Evolutionary conservation across 2,329 filamentous ascomycete genomes (phyloP), one percentile per base, ranked within the genome.

Genomic region (Alternaria atra): DNA sequence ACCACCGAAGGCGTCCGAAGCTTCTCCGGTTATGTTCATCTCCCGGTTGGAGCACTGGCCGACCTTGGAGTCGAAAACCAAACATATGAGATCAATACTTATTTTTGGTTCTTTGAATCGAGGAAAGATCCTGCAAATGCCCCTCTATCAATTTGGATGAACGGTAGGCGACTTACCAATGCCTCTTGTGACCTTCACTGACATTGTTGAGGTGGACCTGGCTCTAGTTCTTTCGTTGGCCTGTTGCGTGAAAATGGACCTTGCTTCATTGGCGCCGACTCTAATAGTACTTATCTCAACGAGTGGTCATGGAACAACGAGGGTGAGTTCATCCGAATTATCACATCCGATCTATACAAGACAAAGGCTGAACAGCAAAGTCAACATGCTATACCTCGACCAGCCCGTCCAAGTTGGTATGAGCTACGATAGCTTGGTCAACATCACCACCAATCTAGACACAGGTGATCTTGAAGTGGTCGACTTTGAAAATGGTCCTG

Each of bases 91-190:
- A 85, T 86, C 59, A 86, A 86, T 66, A 87, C 84, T 25, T 89
- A 88, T 73, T 90, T 89, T 73, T 87, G 86, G 85, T 89, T 88
- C 70, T 89, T 90, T 66, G 86, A 88, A 63, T 82, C 86, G 1
- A 80, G 86, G 15, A 84, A 86, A 54, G 82, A 86, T 68, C 83
- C 87, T 1, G 69, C 74, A 8, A 84, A 84, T 67, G 86, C 86
- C 0, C 87, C 87, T 0, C 75, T 89, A 2, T 81, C 84, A 0
- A 83, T 89, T 30, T 89, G 86, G 83, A 82, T 89, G 73, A 87
- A 87, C 58, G 86, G 60, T 55, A n/a, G 20, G 15, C 25, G 2
- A 5, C 7, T 12, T n/a, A 7, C 13, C 15, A 48, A 0, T 2
- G 3, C 9, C 4, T 15, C 30, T 3, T 15, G 25, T 23, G 15